Percentiles rank a stretch among this genome's conserved stretches.
phyloP scores from a whole-genome alignment of 441 rosid species.

The Corymbia calophylla region DNA sequence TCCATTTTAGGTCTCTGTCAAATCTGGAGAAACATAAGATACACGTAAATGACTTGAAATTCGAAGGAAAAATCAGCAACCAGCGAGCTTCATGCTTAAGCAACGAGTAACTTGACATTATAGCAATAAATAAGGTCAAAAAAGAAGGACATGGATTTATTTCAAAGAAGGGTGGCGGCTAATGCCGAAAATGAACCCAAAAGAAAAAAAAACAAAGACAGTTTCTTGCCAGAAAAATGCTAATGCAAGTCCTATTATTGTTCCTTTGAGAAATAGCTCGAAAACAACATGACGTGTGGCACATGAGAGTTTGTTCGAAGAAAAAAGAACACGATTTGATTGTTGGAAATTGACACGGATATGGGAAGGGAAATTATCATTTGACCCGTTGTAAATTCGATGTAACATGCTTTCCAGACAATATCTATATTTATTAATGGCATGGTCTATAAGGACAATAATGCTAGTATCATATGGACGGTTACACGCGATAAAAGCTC shows the following conservation, averaged over 20 bases:
- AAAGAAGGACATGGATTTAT: not conserved
- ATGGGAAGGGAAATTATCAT: not conserved
- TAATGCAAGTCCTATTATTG: not conserved
- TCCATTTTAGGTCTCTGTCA: conserved; percentile 96
- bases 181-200: not conserved
- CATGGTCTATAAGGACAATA: not conserved
- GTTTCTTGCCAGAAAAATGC: not conserved
- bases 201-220: not conserved
- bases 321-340: not conserved
- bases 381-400: not conserved
- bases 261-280: not conserved
- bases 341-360: not conserved
- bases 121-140: conserved; percentile 11
- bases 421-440: not conserved
- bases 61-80: conserved; percentile 1
- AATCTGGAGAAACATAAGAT: conserved; percentile 40
- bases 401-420: not conserved
- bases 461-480: not conserved
- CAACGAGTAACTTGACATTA: conserved; percentile 8
- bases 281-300: not conserved
- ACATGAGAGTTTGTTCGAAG: not conserved
- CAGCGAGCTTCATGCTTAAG: conserved; percentile 11
- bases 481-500: not conserved
- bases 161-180: not conserved
- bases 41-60: not conserved